Percentiles rank a stretch among this genome's conserved stretches.
phyloP scores from a whole-genome alignment of 139 green algal species.

The Pedinophyceae sp. region DNA sequence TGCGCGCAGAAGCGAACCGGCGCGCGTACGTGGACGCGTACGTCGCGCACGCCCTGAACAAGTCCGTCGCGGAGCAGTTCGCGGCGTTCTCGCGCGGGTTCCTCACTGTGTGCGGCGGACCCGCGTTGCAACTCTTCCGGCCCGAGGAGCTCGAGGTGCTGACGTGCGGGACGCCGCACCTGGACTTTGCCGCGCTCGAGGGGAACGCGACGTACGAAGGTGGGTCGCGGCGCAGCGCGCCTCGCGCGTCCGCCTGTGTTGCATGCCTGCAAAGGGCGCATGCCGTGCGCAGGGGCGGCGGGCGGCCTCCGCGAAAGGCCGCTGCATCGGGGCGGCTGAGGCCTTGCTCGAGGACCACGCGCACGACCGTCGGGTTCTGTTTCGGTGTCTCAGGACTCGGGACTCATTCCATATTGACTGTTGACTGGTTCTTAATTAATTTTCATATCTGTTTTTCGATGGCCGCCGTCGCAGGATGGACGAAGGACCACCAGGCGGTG shows the following conservation, averaged over 20 bases:
- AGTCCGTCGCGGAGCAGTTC: conserved; percentile 47
- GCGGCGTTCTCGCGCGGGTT: conserved; percentile 71
- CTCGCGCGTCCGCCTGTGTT: no score
- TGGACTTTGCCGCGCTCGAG: conserved; percentile 77
- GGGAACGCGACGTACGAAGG: conserved; percentile 70
- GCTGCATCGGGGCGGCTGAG: no score
- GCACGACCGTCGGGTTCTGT: no score
- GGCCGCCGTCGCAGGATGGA: conserved; percentile 10
- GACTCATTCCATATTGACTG: no score
- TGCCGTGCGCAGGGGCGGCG: no score
- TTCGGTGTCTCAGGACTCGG: no score
- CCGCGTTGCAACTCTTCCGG: conserved; percentile 74
- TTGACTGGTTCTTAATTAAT: no score
- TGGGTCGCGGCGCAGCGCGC: no score
- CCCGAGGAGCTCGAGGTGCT: conserved; percentile 69
- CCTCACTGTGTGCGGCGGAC: conserved; percentile 65
- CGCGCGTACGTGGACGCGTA: conserved; percentile 67
- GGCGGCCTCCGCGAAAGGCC: no score
- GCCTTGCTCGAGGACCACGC: no score
- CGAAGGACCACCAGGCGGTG: conserved; percentile 15
- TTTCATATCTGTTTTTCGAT: no score
- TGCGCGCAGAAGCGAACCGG: conserved; percentile 71
- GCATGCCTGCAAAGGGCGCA: no score
- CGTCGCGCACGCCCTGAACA: conserved; percentile 56
- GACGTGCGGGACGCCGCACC: conserved; percentile 71